These are phyloP conservation scores for Pseudopithomyces chartarum DNA, from an alignment of 2,329 filamentous ascomycete species.

Conservation along the genomic window DNA sequence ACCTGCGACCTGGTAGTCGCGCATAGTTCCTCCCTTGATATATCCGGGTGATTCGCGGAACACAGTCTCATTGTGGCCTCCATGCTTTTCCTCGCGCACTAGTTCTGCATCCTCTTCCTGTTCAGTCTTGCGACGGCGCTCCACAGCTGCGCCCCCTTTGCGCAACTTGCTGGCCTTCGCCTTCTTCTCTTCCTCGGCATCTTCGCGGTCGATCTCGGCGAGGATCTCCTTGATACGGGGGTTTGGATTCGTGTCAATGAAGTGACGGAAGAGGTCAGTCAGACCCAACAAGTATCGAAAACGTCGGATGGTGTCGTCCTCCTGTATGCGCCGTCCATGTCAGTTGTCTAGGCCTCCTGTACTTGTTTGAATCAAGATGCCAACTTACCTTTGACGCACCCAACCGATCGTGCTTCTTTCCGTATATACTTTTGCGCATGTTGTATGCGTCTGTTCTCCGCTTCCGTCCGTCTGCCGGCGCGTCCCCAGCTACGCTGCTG, in stretches of 20 bases:
- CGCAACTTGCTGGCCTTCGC: constrained; percentile 76
- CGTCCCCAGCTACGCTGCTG: constrained; percentile 84
- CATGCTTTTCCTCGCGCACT: constrained; percentile 83
- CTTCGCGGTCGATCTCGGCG: constrained; percentile 91
- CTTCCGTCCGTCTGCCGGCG: constrained; percentile 75
- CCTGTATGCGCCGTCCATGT: constrained; percentile 55
- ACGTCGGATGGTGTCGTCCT: constrained; percentile 91
- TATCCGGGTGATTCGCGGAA: constrained; percentile 95
- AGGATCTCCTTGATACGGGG: constrained; percentile 94
- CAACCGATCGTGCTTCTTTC: constrained; percentile 90
- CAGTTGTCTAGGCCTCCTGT: constrained; percentile 7
- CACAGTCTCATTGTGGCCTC: constrained; percentile 76
- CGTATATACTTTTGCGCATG: constrained; percentile 88
- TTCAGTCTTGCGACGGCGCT: constrained; percentile 85
- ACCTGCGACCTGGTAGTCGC: constrained; percentile 94
- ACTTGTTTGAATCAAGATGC: constrained; percentile 17
- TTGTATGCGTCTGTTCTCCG: constrained; percentile 85
- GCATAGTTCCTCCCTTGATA: constrained; percentile 82
- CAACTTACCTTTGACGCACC: constrained; percentile 83
- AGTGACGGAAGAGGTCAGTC: constrained; percentile 96
- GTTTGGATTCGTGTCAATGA: constrained; percentile 97
- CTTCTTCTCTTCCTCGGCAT: constrained; percentile 71
- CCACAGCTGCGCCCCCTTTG: constrained; percentile 81
- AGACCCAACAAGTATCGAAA: constrained; percentile 94
- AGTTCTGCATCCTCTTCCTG: constrained; percentile 96